Evolutionary conservation across 139 green algal genomes (phyloP).

Genomic region (Chlamydomonas schloesseri): DNA sequence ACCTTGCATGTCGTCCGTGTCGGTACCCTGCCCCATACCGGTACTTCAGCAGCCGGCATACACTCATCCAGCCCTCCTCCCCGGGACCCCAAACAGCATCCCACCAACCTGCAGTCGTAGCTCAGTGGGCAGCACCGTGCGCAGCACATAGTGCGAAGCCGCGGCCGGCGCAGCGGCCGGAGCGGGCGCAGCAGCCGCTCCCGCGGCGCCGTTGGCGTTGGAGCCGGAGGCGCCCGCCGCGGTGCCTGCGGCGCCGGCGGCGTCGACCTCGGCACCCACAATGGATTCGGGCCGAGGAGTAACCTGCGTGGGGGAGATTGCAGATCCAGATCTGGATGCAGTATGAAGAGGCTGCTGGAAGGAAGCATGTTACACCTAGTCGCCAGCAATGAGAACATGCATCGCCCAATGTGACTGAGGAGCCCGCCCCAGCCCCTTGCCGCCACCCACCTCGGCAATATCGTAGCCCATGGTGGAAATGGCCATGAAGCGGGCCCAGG

Average conservation of each 20-base stretch:
- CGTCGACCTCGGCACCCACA: too few relatives aligned
- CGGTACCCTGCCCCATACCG: too few relatives aligned
- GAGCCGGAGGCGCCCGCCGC: neutral
- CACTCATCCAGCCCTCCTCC: too few relatives aligned
- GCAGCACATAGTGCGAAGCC: conserved; percentile 1
- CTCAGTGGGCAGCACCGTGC: conserved; percentile 1
- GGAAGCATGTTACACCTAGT: too few relatives aligned
- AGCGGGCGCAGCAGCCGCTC: neutral
- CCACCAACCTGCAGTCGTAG: conserved; percentile 4
- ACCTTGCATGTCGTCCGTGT: too few relatives aligned
- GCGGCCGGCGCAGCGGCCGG: neutral
- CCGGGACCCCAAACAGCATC: too few relatives aligned
- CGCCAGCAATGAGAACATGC: too few relatives aligned
- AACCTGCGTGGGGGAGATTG: too few relatives aligned
- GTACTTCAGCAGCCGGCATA: too few relatives aligned
- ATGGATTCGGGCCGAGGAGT: neutral
- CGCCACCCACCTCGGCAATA: neutral
- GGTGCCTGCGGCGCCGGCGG: neutral
- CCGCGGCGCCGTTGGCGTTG: neutral
- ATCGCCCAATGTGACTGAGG: too few relatives aligned
- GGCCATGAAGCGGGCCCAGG: conserved; percentile 24
- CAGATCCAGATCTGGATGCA: too few relatives aligned
- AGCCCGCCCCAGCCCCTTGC: too few relatives aligned
- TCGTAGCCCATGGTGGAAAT: conserved; percentile 10
- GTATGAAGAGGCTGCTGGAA: neutral